phyloP scores from a whole-genome alignment of 2,329 filamentous ascomycete species.

The Curvularia lunata region DNA sequence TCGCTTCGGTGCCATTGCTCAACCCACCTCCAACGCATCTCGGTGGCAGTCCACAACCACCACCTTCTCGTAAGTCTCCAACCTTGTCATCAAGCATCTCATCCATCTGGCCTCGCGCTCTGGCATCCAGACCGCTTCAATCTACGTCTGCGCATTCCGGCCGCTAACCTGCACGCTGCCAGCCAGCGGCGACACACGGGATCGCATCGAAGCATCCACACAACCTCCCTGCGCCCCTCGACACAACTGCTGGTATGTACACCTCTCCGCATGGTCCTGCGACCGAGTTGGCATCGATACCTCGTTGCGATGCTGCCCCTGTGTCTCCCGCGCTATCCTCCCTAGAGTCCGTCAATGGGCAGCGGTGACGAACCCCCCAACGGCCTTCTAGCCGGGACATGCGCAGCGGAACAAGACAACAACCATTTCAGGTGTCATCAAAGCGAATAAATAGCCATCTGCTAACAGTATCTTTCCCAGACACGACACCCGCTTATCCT shows the following conservation, averaged over 20 bases:
- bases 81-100: conserved; percentile 25
- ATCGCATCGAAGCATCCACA: conserved; percentile 39
- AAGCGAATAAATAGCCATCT: conserved; percentile 26
- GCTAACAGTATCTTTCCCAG: conserved; percentile 35
- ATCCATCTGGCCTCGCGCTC: conserved; percentile 18
- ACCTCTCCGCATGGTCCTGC: conserved; percentile 38
- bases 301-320: conserved; percentile 26
- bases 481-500: conserved; percentile 32
- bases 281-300: conserved; percentile 32
- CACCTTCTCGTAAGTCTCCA: conserved; percentile 34
- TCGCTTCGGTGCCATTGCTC: conserved; percentile 32
- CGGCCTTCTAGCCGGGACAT: conserved; percentile 28
- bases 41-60: conserved; percentile 31
- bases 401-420: conserved; percentile 25
- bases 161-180: conserved; percentile 42
- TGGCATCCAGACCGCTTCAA: conserved; percentile 20
- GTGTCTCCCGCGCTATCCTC: conserved; percentile 32
- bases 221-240: conserved; percentile 32
- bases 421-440: conserved; percentile 25
- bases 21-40: conserved; percentile 36
- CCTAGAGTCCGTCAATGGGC: conserved; percentile 40
- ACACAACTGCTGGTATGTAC: conserved; percentile 44
- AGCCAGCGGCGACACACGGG: conserved; percentile 48
- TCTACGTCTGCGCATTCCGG: conserved; percentile 29
- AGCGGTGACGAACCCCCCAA: conserved; percentile 40